Conservation (phyloP, 495 filamentous ascomycete genomes). For the Aspergillus nidulans region DNA sequence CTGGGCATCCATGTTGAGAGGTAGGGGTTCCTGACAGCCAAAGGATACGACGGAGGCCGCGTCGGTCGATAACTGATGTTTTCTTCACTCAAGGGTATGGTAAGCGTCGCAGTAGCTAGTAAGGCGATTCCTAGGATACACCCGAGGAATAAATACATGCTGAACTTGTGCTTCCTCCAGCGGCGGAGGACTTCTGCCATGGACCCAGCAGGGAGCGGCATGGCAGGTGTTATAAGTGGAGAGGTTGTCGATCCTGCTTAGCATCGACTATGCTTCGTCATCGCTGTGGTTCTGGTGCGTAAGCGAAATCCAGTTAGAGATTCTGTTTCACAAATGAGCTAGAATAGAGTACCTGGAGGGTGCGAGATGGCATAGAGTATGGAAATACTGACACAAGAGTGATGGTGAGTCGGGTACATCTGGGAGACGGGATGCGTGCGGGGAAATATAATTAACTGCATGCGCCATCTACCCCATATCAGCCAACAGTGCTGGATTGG, state of each 20-base stretch:
- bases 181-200: slow-evolving; percentile 9
- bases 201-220: slow-evolving; percentile 22
- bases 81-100: slow-evolving; percentile 12
- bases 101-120: slow-evolving; percentile 22
- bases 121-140: slow-evolving; percentile 21
- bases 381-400: too few relatives aligned
- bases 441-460: too few relatives aligned
- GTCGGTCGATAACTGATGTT: slow-evolving; percentile 23
- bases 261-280: slow-evolving; percentile 6
- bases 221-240: slow-evolving; percentile 24
- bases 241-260: slow-evolving; percentile 5
- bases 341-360: too few relatives aligned
- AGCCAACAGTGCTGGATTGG: too few relatives aligned
- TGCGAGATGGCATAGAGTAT: too few relatives aligned
- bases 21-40: slow-evolving; percentile 47
- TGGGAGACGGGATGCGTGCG: too few relatives aligned
- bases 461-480: too few relatives aligned
- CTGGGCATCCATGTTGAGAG: slow-evolving; percentile 27
- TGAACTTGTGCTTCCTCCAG: slow-evolving; percentile 16
- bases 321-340: not conserved
- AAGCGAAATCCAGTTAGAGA: not conserved
- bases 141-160: slow-evolving; percentile 25
- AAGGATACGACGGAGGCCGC: slow-evolving; percentile 43
- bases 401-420: too few relatives aligned
- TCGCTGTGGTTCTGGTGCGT: not conserved